These are phyloP conservation scores for Penicillium ochrochloron DNA, from an alignment of 495 filamentous ascomycete species.

Conservation along the genomic window DNA sequence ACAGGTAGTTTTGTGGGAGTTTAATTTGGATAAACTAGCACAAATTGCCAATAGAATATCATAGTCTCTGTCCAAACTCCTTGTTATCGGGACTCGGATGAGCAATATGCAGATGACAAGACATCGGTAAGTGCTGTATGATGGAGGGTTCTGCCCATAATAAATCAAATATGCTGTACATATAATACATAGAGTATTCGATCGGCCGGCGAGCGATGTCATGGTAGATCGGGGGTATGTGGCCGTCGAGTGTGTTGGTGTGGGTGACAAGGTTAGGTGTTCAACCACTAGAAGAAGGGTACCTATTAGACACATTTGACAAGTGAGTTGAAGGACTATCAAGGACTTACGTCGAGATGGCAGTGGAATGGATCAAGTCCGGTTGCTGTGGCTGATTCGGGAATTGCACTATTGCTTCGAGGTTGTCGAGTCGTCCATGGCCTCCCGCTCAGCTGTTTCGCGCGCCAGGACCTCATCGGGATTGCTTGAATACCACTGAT, in stretches of 20 bases:
- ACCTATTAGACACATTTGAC: background rate
- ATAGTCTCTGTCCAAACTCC: conserved; percentile 3
- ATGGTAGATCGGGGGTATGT: conserved; percentile 15
- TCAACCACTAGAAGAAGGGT: background rate
- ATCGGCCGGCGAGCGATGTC: conserved; percentile 33
- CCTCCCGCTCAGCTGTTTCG: conserved; percentile 32
- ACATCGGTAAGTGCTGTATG: conserved; percentile 2
- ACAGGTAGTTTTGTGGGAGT: background rate
- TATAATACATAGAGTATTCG: conserved; percentile 32
- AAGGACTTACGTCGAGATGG: background rate
- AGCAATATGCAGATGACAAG: background rate
- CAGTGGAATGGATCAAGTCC: background rate
- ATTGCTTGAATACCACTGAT: conserved; percentile 47
- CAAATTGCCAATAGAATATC: background rate
- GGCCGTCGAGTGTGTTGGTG: conserved; percentile 4
- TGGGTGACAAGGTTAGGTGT: background rate
- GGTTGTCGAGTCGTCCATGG: conserved; percentile 1
- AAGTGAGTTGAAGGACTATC: too few relatives aligned
- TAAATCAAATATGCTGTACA: conserved; percentile 32
- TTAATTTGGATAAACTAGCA: background rate
- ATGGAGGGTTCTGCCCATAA: conserved; percentile 5
- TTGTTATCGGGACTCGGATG: background rate
- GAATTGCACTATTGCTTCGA: conserved; percentile 2
- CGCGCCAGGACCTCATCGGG: conserved; percentile 37
- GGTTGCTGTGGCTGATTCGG: background rate